Conservation (phyloP, 306 rosid species). For the Adenanthera pavonina region DNA sequence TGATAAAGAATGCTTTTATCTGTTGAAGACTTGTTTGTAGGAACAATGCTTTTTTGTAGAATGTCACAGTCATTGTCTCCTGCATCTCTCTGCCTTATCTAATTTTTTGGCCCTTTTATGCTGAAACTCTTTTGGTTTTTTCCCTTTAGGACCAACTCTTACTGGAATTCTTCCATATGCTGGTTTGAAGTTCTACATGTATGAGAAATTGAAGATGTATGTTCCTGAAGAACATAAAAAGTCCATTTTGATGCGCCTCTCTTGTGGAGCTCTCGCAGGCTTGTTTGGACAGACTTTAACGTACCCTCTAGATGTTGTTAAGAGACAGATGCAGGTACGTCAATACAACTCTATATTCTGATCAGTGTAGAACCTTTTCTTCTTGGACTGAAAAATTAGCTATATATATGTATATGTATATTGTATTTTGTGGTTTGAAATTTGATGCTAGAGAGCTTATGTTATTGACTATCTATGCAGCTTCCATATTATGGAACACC, state of each 20-base stretch:
- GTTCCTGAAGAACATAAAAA: constrained; percentile 88
- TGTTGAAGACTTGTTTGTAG: constrained; percentile 26
- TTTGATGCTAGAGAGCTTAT: constrained; percentile 3
- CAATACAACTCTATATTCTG: background rate
- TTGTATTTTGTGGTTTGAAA: background rate
- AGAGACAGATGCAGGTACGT: constrained; percentile 98
- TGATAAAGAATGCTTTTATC: constrained; percentile 1
- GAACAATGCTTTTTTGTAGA: constrained; percentile 11
- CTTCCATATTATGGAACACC: constrained; percentile 14
- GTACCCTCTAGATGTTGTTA: constrained; percentile 93
- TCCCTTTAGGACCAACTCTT: constrained; percentile 77
- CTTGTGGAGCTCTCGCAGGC: constrained; percentile 97
- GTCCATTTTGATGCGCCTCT: constrained; percentile 78
- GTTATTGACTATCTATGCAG: background rate
- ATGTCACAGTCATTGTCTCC: constrained; percentile 11
- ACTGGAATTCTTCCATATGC: constrained; percentile 95
- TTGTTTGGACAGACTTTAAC: constrained; percentile 95
- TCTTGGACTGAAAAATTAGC: background rate
- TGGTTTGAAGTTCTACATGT: constrained; percentile 89
- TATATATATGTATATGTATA: background rate
- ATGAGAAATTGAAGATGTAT: constrained; percentile 76
- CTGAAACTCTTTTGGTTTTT: constrained; percentile 30
- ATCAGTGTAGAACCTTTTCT: background rate
- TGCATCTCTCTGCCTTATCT: constrained; percentile 18
- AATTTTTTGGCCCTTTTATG: constrained; percentile 24